Evolutionary conservation across 2,329 filamentous ascomycete species (phyloP).

Genomic region (Rutstroemia sp.): DNA sequence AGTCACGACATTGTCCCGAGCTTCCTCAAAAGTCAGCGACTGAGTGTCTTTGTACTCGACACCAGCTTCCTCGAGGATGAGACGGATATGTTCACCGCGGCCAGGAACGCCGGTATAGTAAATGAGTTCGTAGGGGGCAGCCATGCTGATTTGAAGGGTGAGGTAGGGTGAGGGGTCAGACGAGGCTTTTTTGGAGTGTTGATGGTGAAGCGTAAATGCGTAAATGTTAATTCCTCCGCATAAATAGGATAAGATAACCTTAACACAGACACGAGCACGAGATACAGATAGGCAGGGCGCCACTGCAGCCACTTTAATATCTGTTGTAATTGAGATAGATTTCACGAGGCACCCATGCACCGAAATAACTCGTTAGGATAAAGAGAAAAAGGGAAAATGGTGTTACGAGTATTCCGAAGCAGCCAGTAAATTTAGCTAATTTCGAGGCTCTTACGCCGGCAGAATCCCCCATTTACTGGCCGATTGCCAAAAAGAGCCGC

Average conservation of each 20-base stretch:
- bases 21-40: slow-evolving; percentile 41
- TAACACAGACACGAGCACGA: not conserved
- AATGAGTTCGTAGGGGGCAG: slow-evolving; percentile 22
- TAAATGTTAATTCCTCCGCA: not conserved
- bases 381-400: not conserved
- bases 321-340: not conserved
- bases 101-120: slow-evolving; percentile 47
- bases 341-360: not conserved
- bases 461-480: not conserved
- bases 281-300: not conserved
- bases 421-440: not conserved
- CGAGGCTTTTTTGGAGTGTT: not conserved
- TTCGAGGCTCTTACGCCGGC: not conserved
- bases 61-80: slow-evolving; percentile 62
- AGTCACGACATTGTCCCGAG: slow-evolving; percentile 34
- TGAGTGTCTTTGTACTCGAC: slow-evolving; percentile 56
- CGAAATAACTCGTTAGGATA: not conserved
- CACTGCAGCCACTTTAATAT: not conserved
- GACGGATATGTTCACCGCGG: slow-evolving; percentile 66
- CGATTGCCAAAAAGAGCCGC: not conserved
- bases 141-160: not conserved
- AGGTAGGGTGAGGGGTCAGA: not conserved
- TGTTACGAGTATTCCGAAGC: not conserved
- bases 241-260: not conserved
- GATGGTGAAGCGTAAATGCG: not conserved